These are phyloP conservation scores for Suillus decipiens DNA, from an alignment of 768 basidiomycete genomes.

Conservation along the genomic window DNA sequence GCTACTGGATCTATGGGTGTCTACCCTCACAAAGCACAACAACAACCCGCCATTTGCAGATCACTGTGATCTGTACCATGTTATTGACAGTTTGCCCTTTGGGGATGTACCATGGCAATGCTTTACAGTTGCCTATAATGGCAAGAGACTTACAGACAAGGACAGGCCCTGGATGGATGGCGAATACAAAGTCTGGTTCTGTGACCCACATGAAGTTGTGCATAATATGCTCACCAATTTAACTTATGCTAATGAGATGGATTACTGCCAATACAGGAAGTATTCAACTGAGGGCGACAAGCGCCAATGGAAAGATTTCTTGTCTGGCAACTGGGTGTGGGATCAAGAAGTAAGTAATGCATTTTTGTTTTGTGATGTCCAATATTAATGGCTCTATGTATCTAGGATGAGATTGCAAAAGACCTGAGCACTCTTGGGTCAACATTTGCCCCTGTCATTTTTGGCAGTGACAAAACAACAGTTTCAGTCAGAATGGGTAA, in stretches of 20 bases:
- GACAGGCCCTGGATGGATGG: neutral
- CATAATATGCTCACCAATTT: neutral
- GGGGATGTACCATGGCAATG: neutral
- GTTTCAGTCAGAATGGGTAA: slow-evolving; percentile 28
- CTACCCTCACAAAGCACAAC: neutral
- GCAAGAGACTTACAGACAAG: neutral
- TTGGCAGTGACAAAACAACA: slow-evolving; percentile 30
- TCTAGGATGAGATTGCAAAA: slow-evolving; percentile 25
- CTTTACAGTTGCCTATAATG: neutral
- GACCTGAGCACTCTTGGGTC: slow-evolving; percentile 20
- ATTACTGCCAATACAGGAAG: neutral
- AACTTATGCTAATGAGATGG: neutral
- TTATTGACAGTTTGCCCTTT: neutral
- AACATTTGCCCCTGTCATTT: slow-evolving; percentile 24
- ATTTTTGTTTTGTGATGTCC: neutral
- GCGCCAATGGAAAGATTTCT: neutral
- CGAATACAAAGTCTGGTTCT: neutral
- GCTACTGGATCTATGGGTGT: neutral
- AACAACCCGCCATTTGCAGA: neutral
- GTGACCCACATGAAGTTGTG: neutral
- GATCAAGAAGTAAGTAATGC: neutral
- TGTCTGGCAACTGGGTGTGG: neutral
- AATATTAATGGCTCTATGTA: neutral
- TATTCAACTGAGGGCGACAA: neutral
- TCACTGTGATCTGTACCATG: neutral